Base-by-base conservation (phyloP, 805 yeast species). In the Wickerhamiella qilinensis region DNA sequence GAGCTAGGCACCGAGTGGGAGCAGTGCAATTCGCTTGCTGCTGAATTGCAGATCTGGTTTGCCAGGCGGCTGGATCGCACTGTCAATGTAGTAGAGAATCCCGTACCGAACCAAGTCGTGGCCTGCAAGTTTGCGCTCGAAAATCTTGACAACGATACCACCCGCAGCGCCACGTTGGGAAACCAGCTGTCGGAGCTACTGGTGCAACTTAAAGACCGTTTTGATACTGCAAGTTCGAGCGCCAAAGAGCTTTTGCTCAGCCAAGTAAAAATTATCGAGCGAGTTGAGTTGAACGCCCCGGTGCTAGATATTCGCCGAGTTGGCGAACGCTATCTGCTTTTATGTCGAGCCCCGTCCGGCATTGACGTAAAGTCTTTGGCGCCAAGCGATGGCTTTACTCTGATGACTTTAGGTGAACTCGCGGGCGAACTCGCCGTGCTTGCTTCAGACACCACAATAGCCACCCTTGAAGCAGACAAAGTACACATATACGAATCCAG, bases 1-100 rank as follows among this genome's bases (percentile, higher is more conserved):
- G 8, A 5, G 12, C 8, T 9, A 2, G 18, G 27, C 18, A 19
- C 24, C n/a, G 33, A 35, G 20, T 16, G 19, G n/a, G 11, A 11
- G 19, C 21, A 25, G 15, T 19, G 24, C 20, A 25, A 18, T 20
- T 27, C 38, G 3, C 31, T 39, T 30, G 41, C 38, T 11, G 17
- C n/a, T 19, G 30, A 16, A 8, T 20, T 39, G 6, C 41, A 39
- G 24, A 15, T 16, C 24, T 31, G 24, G 24, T 31, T 35, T 31
- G 22, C 28, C 25, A 28, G 24, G 18, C 35, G 22, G 30, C 35
- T 38, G 21, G 41, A 38, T 20, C 37, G 37, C 7, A 12, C 41
- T 2, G 16, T 38, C 16, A 30, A 29, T 16, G 35, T 38, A 2
- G 34, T 33, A 3, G 18, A 21, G 17, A 14, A 22, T 30, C 30